Conservation (phyloP, 1,284 basidiomycete genomes). For the Afroboletus lepidellus region DNA sequence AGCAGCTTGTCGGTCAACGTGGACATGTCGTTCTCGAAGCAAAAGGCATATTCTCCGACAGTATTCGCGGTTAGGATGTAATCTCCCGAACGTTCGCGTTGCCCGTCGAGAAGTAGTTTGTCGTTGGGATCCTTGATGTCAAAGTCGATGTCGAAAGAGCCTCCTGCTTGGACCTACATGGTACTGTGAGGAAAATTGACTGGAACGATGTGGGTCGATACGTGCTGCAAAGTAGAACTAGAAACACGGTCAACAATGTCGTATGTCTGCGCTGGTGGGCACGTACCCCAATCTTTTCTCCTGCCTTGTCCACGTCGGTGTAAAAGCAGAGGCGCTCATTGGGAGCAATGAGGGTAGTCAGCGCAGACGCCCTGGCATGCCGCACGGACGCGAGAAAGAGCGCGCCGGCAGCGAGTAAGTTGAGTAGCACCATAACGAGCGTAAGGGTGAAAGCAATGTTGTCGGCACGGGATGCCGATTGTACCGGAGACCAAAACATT, state of each 20-base stretch:
- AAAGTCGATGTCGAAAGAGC: conserved; percentile 96
- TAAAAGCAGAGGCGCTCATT: conserved; percentile 94
- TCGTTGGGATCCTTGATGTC: conserved; percentile 88
- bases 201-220: conserved; percentile 36
- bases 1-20: conserved; percentile 88
- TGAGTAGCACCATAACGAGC: conserved; percentile 22
- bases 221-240: conserved; percentile 63
- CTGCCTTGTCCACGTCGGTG: conserved; percentile 92
- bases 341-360: conserved; percentile 84
- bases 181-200: neutral
- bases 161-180: conserved; percentile 88
- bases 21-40: conserved; percentile 97
- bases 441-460: neutral
- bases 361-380: conserved; percentile 54
- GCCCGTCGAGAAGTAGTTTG: conserved; percentile 82
- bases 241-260: conserved; percentile 11
- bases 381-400: conserved; percentile 25
- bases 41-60: conserved; percentile 96
- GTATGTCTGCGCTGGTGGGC: neutral
- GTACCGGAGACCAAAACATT: conserved; percentile 15
- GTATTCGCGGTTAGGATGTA: conserved; percentile 95
- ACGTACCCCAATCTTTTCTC: conserved; percentile 86
- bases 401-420: conserved; percentile 19
- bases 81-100: conserved; percentile 92
- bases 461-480: conserved; percentile 26